Evolutionary conservation across 2,329 filamentous ascomycete species (phyloP).

Genomic region (Penicillium crustosum): DNA sequence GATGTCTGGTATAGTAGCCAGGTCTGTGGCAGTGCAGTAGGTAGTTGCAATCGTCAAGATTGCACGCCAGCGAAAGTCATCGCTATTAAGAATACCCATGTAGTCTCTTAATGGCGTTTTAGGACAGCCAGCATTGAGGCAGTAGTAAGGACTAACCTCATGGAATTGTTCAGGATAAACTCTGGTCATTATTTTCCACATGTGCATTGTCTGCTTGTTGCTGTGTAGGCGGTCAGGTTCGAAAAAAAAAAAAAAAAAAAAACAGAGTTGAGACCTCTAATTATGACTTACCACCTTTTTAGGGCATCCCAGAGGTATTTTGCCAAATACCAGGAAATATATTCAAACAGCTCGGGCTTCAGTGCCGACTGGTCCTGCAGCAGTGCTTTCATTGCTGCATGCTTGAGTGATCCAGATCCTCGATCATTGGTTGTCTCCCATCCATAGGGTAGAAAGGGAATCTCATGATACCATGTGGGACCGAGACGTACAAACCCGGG

Average conservation of each 20-base stretch:
- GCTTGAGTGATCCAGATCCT: conserved; percentile 38
- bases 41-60: conserved; percentile 37
- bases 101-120: conserved; percentile 37
- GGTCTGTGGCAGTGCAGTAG: conserved; percentile 33
- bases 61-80: conserved; percentile 35
- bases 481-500: conserved; percentile 22
- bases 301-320: conserved; percentile 42
- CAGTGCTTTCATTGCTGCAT: conserved; percentile 33
- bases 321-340: conserved; percentile 43
- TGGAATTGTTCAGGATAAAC: conserved; percentile 40
- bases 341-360: conserved; percentile 35
- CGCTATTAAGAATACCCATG: conserved; percentile 35
- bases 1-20: conserved; percentile 41
- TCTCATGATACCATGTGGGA: conserved; percentile 41
- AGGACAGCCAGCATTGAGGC: conserved; percentile 32
- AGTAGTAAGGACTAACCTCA: conserved; percentile 29
- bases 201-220: conserved; percentile 40
- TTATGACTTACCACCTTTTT: conserved; percentile 33
- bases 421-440: conserved; percentile 25
- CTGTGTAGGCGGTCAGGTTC: conserved; percentile 20
- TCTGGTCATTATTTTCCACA: conserved; percentile 46
- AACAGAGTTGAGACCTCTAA: not conserved
- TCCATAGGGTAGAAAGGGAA: conserved; percentile 34
- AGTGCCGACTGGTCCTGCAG: conserved; percentile 42
- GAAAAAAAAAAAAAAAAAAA: too few species aligned